phyloP scores from a whole-genome alignment of 345 rosid species.

The Salix suchowensis region DNA sequence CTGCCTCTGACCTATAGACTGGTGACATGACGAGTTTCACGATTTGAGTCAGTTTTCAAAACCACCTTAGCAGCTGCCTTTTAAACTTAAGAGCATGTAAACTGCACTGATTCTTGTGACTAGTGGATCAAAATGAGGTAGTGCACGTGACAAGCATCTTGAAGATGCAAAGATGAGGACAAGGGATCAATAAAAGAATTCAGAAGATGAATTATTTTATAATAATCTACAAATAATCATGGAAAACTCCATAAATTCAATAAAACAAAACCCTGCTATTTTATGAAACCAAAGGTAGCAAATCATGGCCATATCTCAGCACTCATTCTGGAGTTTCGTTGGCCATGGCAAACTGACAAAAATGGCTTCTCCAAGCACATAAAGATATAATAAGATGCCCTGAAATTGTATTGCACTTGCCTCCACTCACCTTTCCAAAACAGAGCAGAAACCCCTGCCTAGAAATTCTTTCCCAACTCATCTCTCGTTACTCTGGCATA shows the following conservation, averaged over 20 bases:
- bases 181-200: background rate
- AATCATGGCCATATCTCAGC: conserved; percentile 12
- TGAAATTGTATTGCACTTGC: background rate
- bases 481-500: conserved; percentile 15
- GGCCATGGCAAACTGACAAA: conserved; percentile 23
- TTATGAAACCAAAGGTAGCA: conserved; percentile 8
- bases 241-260: background rate
- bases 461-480: conserved; percentile 1
- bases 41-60: background rate
- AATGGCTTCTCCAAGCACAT: conserved; percentile 17
- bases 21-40: background rate
- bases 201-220: background rate
- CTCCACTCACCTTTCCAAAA: conserved; percentile 18
- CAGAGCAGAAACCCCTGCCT: conserved; percentile 21
- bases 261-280: background rate
- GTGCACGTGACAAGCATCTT: background rate
- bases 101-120: background rate
- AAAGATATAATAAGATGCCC: conserved; percentile 31
- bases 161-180: background rate
- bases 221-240: background rate
- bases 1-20: background rate
- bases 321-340: conserved; percentile 21
- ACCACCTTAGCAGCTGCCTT: too few relatives aligned
- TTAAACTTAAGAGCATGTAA: too few relatives aligned
- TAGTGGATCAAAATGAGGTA: background rate